Evolutionary conservation across 2,329 filamentous ascomycete genomes (phyloP).

Genomic region (Trichoderma cornu-damae): DNA sequence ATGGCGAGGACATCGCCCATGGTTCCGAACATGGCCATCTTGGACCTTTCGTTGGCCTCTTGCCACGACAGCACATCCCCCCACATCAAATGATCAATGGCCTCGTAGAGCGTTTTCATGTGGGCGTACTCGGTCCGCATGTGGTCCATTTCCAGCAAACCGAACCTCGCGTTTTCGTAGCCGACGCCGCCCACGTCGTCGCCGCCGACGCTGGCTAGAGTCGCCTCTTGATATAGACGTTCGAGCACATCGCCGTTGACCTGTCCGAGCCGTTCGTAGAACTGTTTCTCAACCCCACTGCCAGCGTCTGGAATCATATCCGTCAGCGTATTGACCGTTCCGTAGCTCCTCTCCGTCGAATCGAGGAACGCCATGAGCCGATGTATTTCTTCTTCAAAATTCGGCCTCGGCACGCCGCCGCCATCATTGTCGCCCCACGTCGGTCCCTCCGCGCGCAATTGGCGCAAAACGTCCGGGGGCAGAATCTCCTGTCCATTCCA

Average conservation of each 20-base stretch:
- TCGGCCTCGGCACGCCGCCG: constrained; percentile 28
- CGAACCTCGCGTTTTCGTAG: constrained; percentile 36
- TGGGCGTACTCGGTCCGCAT: constrained; percentile 33
- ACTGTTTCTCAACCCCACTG: constrained; percentile 37
- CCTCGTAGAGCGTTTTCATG: constrained; percentile 44
- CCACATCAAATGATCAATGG: constrained; percentile 47
- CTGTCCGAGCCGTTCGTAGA: constrained; percentile 41
- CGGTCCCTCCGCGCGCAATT: constrained; percentile 30
- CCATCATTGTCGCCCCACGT: constrained; percentile 27
- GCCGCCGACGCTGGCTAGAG: constrained; percentile 29
- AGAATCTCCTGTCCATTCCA: constrained; percentile 55
- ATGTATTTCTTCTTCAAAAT: constrained; percentile 52
- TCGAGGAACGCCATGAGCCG: constrained; percentile 61
- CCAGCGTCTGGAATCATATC: constrained; percentile 33
- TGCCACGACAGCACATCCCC: constrained; percentile 37
- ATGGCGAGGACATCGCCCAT: constrained; percentile 49
- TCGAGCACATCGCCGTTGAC: constrained; percentile 25
- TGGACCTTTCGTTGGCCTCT: constrained; percentile 33
- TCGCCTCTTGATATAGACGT: constrained; percentile 33
- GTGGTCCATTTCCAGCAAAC: constrained; percentile 40
- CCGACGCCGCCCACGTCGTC: constrained; percentile 28
- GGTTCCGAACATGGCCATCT: constrained; percentile 42
- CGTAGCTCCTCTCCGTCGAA: constrained; percentile 54
- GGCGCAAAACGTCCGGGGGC: constrained; percentile 34
- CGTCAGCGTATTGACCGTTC: constrained; percentile 46